phyloP scores from a whole-genome alignment of 345 rosid genomes.

The Salix udensis region DNA sequence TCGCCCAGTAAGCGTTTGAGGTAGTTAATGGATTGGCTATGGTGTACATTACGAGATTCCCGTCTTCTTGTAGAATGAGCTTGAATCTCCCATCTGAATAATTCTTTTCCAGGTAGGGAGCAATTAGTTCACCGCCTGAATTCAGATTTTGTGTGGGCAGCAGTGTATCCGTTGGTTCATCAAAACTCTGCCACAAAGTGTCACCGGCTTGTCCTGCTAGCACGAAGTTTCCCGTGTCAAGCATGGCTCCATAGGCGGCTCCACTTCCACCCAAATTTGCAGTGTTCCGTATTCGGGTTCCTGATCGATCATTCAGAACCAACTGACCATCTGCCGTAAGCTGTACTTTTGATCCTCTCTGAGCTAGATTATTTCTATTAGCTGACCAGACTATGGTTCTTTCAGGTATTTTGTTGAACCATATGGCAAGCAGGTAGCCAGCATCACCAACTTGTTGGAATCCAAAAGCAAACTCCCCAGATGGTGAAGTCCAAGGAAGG shows the following conservation, averaged over 20 bases:
- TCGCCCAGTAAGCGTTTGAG: conserved; percentile 31
- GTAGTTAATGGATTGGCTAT: background rate
- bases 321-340: conserved; percentile 33
- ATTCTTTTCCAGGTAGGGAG: conserved; percentile 33
- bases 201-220: too few species aligned
- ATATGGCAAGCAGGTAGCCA: conserved; percentile 35
- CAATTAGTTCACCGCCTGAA: background rate
- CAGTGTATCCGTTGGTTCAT: too few species aligned
- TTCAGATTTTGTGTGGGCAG: too few species aligned
- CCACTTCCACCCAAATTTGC: conserved; percentile 7
- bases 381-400: conserved; percentile 55
- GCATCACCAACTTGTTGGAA: conserved; percentile 22
- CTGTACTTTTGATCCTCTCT: conserved; percentile 24
- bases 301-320: conserved; percentile 33
- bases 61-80: conserved; percentile 28
- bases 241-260: conserved; percentile 42
- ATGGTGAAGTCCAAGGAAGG: conserved; percentile 38
- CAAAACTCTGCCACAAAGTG: too few species aligned
- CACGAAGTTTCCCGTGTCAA: background rate
- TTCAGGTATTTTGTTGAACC: conserved; percentile 40
- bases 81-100: too few species aligned
- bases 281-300: conserved; percentile 24
- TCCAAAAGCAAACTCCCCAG: conserved; percentile 53
- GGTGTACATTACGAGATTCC: conserved; percentile 35
- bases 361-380: conserved; percentile 24